Evolutionary conservation across 164 flowering plant species (phyloP), one percentile per base, ranked within the genome.

Genomic region (Magnolia sinica): DNA sequence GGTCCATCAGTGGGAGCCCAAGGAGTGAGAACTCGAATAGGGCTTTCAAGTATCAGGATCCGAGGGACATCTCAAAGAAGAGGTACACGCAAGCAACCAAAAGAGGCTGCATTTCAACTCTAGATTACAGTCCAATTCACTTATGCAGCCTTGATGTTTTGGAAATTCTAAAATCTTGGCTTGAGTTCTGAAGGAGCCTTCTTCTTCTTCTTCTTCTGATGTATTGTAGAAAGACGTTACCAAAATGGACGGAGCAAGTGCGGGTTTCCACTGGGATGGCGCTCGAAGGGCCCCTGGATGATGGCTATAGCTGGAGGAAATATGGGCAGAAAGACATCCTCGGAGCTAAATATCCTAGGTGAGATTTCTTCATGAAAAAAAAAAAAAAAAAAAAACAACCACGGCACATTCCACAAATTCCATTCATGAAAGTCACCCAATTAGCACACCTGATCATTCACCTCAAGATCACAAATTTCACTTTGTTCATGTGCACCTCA

Each of bases 311-410:
- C 76, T 96, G 99, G 99, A 91, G 99, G 82, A 96, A 96, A 71
- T 96, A 96, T 81, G 99, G 99, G 3, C 98, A 96, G 83, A 96
- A 96, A 80, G 99, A 90, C 81, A 96, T 96, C 74, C 87, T 94
- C 10, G 97, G 95, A 74, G 88, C 98, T 10, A 88, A 82, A 82
- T 82, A 83, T 83, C 99, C 99, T 5, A 92, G 99, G 99, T 95
- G 66, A 45, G 68, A 59, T 45, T 37, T 55, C 8, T 70, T 37
- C 61, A 55, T 10, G 61, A 10, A 16, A 16, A 55, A 55, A 7
- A 55, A 55, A 8, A 55, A 55, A 10, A 8, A 55, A 55, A 55
- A 8, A 55, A 55, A 11, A 8, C 61, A 55, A 55, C 58, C 8
- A 65, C 68, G 11, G 11, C 29, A 8, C 68, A 65, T 20, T 63